Evolutionary conservation across 106 monocot genomes (phyloP).

Genomic region (Phalaenopsis aphrodite): DNA sequence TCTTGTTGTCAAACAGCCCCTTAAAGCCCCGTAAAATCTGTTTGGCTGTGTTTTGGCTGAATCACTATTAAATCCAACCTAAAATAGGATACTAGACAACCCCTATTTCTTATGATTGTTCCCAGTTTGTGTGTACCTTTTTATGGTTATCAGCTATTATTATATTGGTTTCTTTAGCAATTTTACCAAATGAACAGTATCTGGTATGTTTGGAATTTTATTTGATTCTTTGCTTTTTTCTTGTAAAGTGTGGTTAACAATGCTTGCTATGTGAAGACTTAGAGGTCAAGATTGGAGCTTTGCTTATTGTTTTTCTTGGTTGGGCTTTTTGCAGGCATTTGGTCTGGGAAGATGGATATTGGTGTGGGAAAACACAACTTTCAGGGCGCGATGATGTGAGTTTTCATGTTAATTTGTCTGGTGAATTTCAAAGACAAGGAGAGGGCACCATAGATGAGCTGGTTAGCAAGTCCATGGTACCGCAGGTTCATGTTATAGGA

Average conservation of each 20-base stretch:
- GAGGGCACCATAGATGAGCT: conserved; percentile 7
- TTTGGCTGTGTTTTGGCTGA: too few species aligned
- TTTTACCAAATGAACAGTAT: not conserved
- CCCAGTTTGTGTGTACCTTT: not conserved
- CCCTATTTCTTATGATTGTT: not conserved
- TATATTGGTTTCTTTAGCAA: not conserved
- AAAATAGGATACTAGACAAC: too few species aligned
- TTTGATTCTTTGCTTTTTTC: not conserved
- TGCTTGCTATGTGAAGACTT: not conserved
- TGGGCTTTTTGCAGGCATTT: conserved; percentile 42
- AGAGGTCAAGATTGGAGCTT: not conserved
- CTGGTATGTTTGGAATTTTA: not conserved
- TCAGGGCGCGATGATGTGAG: conserved; percentile 2
- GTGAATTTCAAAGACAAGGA: conserved; percentile 2
- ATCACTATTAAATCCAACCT: too few species aligned
- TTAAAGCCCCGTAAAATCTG: too few species aligned
- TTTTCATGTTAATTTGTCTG: conserved; percentile 7
- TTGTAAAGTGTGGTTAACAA: not conserved
- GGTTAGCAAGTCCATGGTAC: conserved; percentile 49
- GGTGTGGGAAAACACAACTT: conserved; percentile 10
- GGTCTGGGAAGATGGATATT: conserved; percentile 67
- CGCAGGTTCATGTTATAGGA: conserved; percentile 55
- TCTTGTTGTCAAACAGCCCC: too few species aligned
- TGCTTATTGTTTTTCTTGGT: not conserved
- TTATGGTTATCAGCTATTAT: conserved; percentile 2